phyloP scores from a whole-genome alignment of 805 yeast species.

The Ogataea polymorpha region DNA sequence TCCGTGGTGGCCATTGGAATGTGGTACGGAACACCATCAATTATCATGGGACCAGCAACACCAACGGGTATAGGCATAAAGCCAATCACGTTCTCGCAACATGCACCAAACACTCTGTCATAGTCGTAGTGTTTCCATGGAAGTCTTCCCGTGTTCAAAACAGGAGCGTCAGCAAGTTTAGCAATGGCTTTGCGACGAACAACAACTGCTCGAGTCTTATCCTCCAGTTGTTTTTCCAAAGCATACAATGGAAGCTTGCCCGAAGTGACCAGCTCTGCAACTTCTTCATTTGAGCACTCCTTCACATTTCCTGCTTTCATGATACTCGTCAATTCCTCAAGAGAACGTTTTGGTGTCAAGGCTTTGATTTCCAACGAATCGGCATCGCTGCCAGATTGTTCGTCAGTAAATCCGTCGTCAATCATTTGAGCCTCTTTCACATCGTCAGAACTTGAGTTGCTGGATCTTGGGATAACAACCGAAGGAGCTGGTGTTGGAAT shows the following conservation, averaged over 20 bases:
- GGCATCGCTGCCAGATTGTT: constrained; percentile 32
- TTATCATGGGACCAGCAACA: constrained; percentile 92
- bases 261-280: constrained; percentile 61
- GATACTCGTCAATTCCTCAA: constrained; percentile 60
- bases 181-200: constrained; percentile 94
- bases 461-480: constrained; percentile 14
- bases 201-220: constrained; percentile 87
- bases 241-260: constrained; percentile 92
- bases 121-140: constrained; percentile 87
- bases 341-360: constrained; percentile 35
- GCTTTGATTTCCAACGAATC: constrained; percentile 22
- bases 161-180: constrained; percentile 74
- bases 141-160: constrained; percentile 63
- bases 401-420: constrained; percentile 26
- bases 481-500: constrained; percentile 14
- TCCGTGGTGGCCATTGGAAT: constrained; percentile 99
- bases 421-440: constrained; percentile 36
- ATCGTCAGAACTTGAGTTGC: constrained; percentile 24
- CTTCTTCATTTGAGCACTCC: constrained; percentile 67
- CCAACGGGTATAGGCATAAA: constrained; percentile 96
- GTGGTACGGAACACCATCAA: constrained; percentile 84
- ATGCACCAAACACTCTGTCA: constrained; percentile 95
- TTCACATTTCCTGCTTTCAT: constrained; percentile 71
- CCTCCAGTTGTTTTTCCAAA: constrained; percentile 84
- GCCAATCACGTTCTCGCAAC: constrained; percentile 98